Evolutionary conservation across 2,329 filamentous ascomycete species (phyloP), one percentile per base, ranked within the genome.

Genomic region (Pseudogymnoascus sp.): DNA sequence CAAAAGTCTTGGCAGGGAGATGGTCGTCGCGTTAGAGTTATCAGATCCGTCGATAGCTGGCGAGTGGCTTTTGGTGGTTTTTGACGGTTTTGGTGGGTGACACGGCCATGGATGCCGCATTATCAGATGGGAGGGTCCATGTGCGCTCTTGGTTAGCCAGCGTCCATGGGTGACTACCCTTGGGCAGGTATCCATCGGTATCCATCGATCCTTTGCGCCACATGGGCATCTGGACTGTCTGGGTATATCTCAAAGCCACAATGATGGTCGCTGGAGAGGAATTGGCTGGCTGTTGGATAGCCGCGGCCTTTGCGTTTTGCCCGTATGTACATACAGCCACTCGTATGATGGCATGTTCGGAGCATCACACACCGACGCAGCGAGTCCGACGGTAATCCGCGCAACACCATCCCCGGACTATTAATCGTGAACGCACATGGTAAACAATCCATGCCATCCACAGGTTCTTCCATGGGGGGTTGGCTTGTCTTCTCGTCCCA

Each of bases 21-120:
- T 55, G 45, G 49, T 35, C 49, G 49, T 55, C 16, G 49, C 49
- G 49, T 55, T 55, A 55, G 28, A 55, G 49, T 55, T 55, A 55
- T 55, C 49, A 55, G 49, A 55, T 55, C 49, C 49, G 49, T 55
- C n/a, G 28, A 55, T 22, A 33, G 49, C 11, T 55, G 28, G 14
- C 11, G 49, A 55, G 28, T 55, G 49, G 49, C 49, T 55, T 55
- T 55, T 55, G 49, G n/a, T 35, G 28, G 28, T 16, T 55, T 55
- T 55, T 55, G 49, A 33, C 28, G n/a, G 28, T 23, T 55, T 55
- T 33, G 49, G 28, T 55, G 49, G 49, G 49, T 55, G 49, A 55
- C 28, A 55, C 28, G n/a, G 9, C n/a, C 49, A 55, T 33, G 28
- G 49, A 35, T 55, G 28, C 28, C 49, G 28, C 49, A 55, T 55